These are phyloP conservation scores for Mycena floridula DNA, from an alignment of 768 basidiomycete genomes.

Conservation along the genomic window DNA sequence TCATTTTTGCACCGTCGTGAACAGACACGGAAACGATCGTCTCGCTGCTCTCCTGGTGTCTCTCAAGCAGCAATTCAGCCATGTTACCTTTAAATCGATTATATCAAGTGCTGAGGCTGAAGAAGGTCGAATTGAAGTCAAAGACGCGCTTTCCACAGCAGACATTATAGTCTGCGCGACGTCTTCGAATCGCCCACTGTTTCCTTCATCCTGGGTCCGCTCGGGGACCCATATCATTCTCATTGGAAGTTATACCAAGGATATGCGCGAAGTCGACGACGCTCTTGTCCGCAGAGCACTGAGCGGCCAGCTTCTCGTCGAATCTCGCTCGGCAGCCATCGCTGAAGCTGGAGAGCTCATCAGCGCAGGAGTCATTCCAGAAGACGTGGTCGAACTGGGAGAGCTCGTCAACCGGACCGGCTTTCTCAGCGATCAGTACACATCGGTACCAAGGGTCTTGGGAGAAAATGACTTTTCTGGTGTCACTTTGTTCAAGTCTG, in stretches of 20 bases:
- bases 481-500: slow-evolving; percentile 83
- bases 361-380: slow-evolving; percentile 31
- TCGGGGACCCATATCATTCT: slow-evolving; percentile 66
- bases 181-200: slow-evolving; percentile 62
- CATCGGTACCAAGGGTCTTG: no score
- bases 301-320: slow-evolving; percentile 52
- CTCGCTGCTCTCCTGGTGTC: slow-evolving; percentile 27
- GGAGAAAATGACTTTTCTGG: slow-evolving; percentile 19
- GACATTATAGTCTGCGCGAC: slow-evolving; percentile 75
- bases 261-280: slow-evolving; percentile 72
- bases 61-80: slow-evolving; percentile 15
- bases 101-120: slow-evolving; percentile 4
- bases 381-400: slow-evolving; percentile 62
- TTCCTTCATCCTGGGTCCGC: slow-evolving; percentile 58
- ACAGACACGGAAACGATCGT: slow-evolving; percentile 50
- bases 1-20: slow-evolving; percentile 50
- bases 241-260: slow-evolving; percentile 76
- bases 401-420: slow-evolving; percentile 34
- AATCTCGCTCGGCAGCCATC: slow-evolving; percentile 65
- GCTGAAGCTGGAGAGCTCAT: slow-evolving; percentile 83
- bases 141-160: slow-evolving; percentile 29
- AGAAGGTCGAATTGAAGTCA: slow-evolving; percentile 13
- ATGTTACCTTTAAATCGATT: slow-evolving; percentile 9
- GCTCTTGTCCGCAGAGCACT: slow-evolving; percentile 49
- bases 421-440: not conserved